Evolutionary conservation across 163 green algal species (phyloP), one percentile per base, ranked within the genome.

Genomic region (Chlorella variabilis): DNA sequence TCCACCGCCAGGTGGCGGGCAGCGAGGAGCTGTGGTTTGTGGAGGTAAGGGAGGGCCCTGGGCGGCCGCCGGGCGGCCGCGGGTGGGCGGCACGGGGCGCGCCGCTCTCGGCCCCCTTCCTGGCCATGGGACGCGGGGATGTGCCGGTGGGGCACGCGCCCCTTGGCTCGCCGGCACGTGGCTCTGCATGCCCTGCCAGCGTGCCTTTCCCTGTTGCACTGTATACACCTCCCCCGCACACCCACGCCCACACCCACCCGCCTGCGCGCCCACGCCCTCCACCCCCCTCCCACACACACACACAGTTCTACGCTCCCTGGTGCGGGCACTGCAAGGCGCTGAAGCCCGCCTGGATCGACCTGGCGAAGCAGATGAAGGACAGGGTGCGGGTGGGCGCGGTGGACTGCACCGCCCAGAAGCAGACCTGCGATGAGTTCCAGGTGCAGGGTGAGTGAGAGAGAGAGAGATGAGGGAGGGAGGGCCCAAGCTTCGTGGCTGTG

Each of bases 241-340:
- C n/a, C n/a, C n/a, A n/a, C n/a, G n/a, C 25, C 18, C 49, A 59
- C 49, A 59, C 49, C 9, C 18, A 3, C 9, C 3, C 49, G 18
- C 18, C 49, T 15, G 49, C 27, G 49, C 27, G 23, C 18, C 56
- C 33, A n/a, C n/a, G n/a, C n/a, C n/a, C n/a, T n/a, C n/a, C n/a
- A n/a, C n/a, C n/a, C n/a, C n/a, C n/a, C n/a, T n/a, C n/a, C n/a
- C n/a, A n/a, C n/a, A n/a, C n/a, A n/a, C n/a, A n/a, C n/a, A n/a
- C n/a, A 25, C 91, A 96, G 87, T 97, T 97, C 70, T 97, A 93
- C 71, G 94, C 90, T 2, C 85, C 85, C 13, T 90, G 90, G 91
- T 97, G 94, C 75, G 92, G 92, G 1, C 94, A 97, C 88, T 98
- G 94, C 92, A 95, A 97, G 87, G 85, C 84, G 18, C 88, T 98